phyloP scores from a whole-genome alignment of 805 yeast genomes.

The Starmerella floricola region DNA sequence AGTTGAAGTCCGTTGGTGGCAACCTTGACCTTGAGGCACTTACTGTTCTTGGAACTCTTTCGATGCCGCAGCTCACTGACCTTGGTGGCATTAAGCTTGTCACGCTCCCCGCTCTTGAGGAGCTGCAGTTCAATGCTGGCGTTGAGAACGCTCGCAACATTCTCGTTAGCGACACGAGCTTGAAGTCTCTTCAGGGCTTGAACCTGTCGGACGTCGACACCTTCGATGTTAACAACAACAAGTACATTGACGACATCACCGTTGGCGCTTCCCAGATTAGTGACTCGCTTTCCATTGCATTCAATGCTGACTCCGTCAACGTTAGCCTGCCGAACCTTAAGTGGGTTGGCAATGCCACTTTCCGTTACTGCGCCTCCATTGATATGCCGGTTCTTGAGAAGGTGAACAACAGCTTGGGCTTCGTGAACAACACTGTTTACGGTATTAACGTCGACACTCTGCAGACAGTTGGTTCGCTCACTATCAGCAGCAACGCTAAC shows the following conservation, averaged over 20 bases:
- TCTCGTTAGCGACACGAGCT: slow-evolving; percentile 35
- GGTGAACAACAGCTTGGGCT: slow-evolving; percentile 73
- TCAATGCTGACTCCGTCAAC: slow-evolving; percentile 71
- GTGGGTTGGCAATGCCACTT: slow-evolving; percentile 80
- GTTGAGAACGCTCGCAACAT: slow-evolving; percentile 63
- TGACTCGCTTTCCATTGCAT: slow-evolving; percentile 63
- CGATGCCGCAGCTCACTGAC: slow-evolving; percentile 65
- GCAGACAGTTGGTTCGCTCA: slow-evolving; percentile 60
- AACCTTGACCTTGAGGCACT: slow-evolving; percentile 48
- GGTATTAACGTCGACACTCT: slow-evolving; percentile 35
- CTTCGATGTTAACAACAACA: slow-evolving; percentile 79
- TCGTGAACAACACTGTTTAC: slow-evolving; percentile 55
- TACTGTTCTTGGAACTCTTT: slow-evolving; percentile 53
- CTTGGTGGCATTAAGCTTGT: slow-evolving; percentile 71
- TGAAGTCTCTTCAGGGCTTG: slow-evolving; percentile 32
- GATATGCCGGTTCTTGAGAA: slow-evolving; percentile 53
- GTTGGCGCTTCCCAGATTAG: slow-evolving; percentile 64
- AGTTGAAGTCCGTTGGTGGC: slow-evolving; percentile 63
- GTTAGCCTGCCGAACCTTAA: slow-evolving; percentile 40
- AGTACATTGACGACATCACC: slow-evolving; percentile 49
- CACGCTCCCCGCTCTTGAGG: slow-evolving; percentile 74
- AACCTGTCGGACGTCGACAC: slow-evolving; percentile 29
- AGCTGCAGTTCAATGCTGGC: slow-evolving; percentile 55
- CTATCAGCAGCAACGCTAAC: slow-evolving; percentile 60
- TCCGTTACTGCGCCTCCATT: slow-evolving; percentile 67